Base-by-base conservation (phyloP, 805 yeast species). In the Wickerhamomyces hampshirensis region DNA sequence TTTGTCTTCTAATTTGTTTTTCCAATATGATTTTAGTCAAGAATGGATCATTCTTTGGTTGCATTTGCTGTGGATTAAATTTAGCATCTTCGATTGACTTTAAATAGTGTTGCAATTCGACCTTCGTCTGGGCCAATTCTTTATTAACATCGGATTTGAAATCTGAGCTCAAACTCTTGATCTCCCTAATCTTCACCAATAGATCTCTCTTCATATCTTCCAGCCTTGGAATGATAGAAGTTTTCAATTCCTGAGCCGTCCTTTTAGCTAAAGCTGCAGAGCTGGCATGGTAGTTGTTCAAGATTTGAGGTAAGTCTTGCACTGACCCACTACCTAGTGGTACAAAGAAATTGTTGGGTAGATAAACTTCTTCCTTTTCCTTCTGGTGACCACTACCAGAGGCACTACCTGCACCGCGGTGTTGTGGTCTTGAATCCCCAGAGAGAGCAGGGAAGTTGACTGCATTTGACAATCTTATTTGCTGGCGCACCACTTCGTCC, bases 401-500 rank as follows among this genome's bases (percentile, higher is more conserved):
- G 58, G 63, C 18, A 14, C 23, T n/a, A n/a, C 21, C 18, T 16
- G 29, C 5, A 31, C 26, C 5, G 29, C 16, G 15, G 17, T 23
- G 15, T 23, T 24, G 16, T 29, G 27, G 31, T 5, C 17, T 37
- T 10, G 35, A 14, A 19, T 44, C 39, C 5, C 16, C 31, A 4
- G 28, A 23, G 36, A 59, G 59, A 27, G 59, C 53, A 12, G 69
- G 64, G 48, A 65, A 66, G 39, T 66, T 65, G 14, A 84, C 80
- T 8, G 95, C 87, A 56, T 86, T 89, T 42, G 86, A 84, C 30
- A 88, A 69, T 34, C 95, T 66, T 34, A 80, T 62, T 47, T 86
- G 93, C 52, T 86, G 95, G 40, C 95, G 75, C 24, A 84, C 79
- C 13, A 86, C 73, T 55, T 89, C 96, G 58, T 89, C 96, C 56